Evolutionary conservation across 768 basidiomycete species (phyloP), one percentile per base, ranked within the genome.

Genomic region (Suillus spraguei): DNA sequence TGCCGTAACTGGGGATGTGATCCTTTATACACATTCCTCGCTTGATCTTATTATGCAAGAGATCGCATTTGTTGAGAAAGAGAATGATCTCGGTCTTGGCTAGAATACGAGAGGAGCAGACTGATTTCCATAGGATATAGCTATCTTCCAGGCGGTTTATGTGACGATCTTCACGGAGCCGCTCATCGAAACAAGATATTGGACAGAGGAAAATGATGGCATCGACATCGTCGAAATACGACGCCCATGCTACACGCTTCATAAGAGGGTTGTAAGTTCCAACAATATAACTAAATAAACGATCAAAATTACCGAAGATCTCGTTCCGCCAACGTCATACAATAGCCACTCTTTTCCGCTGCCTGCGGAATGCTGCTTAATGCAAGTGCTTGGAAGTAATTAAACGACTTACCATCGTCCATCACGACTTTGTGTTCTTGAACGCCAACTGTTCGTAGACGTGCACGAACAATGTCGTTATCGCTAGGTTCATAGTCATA

Each of bases 161-260:
- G 0, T 76, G 77, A 5, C 79, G 80, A 68, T 93, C 84, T 73
- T 93, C 92, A 6, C 86, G 86, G 0, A 94, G 80, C 59, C 81
- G 84, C 72, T 94, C 92, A 68, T 94, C 89, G 71, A 94, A 95
- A 60, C 90, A 89, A 33, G 89, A 92, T 68, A 94, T 88, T 66
- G 82, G 79, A 55, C 73, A 74, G 42, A 94, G 85, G 77, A 94
- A 94, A 68, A 95, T 93, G 72, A 94, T 91, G 1, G 91, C 87
- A 75, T 92, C 86, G 60, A 90, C 86, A 72, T 92, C 89, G 66
- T 93, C 90, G 65, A 94, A 93, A 74, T 88, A 93, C 4, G 90
- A 86, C 71, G 86, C 87, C 92, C 92, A 94, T 0, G 86, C 88
- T 22, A 82, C 81, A 61, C 91, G 82, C 89, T 91, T 69, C 50